Evolutionary conservation across 2,329 filamentous ascomycete genomes (phyloP), one percentile per base, ranked within the genome.

Genomic region (Neoscytalidium dimidiatum): DNA sequence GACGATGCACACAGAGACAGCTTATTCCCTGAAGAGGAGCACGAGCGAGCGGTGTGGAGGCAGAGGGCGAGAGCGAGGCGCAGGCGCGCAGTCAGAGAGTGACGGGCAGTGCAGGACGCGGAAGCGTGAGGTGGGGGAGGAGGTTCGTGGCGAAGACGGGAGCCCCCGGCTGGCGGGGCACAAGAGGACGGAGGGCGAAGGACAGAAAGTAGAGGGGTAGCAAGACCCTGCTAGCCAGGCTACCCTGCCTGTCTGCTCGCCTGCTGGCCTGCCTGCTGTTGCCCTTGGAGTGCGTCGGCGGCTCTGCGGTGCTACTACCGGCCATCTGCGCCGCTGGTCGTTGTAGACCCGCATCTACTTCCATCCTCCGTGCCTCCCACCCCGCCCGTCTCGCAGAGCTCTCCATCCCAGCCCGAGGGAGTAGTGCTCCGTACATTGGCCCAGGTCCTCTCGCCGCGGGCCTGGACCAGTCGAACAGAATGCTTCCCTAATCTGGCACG

Each of bases 261-360:
- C n/a, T n/a, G n/a, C n/a, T n/a, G n/a, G n/a, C n/a, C n/a, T n/a
- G n/a, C n/a, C n/a, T n/a, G n/a, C n/a, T n/a, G n/a, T n/a, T n/a
- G n/a, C n/a, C n/a, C n/a, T n/a, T n/a, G n/a, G n/a, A n/a, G n/a
- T n/a, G n/a, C 38, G 17, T 33, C 49, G 49, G 49, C 49, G 49
- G 49, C 49, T 52, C 49, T 52, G 49, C 49, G 49, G 49, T 29
- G 49, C 29, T 52, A 52, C 49, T 51, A 31, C 9, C n/a, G 23
- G 5, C 19, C 38, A 23, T 8, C 49, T 33, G n/a, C 49, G 19
- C 28, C 19, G n/a, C n/a, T n/a, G n/a, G n/a, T n/a, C 29, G 13
- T 52, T 9, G 29, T 29, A 28, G 14, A 19, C 49, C n/a, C 49
- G 26, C 49, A 23, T 8, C 29, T 41, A 41, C 14, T 41, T 17